phyloP scores from a whole-genome alignment of 441 rosid genomes.

The Corymbia calophylla region DNA sequence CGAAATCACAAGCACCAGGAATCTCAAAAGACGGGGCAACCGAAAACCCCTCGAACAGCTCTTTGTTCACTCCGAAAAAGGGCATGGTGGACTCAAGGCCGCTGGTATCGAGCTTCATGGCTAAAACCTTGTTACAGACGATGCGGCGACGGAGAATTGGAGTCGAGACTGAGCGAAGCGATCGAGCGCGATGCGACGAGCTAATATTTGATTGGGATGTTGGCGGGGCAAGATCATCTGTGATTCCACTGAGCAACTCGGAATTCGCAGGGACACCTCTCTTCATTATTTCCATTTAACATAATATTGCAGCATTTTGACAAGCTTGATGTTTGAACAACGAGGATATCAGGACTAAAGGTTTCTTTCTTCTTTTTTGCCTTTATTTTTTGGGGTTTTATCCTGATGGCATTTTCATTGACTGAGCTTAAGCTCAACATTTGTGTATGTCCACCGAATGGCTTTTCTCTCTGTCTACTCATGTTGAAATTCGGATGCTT shows the following conservation, averaged over 20 bases:
- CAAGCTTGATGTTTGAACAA: not conserved
- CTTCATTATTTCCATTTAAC: not conserved
- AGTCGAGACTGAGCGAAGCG: no score
- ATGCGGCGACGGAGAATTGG: no score
- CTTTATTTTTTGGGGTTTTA: no score
- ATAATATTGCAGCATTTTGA: not conserved
- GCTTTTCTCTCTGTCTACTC: not conserved
- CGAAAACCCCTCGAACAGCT: constrained; percentile 36
- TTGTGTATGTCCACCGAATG: not conserved
- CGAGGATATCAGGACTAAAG: not conserved
- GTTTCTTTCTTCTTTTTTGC: not conserved
- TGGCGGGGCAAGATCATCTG: not conserved
- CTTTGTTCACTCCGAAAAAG: constrained; percentile 20
- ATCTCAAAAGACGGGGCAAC: constrained; percentile 56
- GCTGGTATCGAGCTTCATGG: constrained; percentile 75
- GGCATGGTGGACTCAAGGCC: constrained; percentile 59
- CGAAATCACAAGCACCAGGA: constrained; percentile 67
- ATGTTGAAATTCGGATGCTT: no score
- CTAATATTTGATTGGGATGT: not conserved
- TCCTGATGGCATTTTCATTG: not conserved
- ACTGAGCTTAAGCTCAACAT: no score
- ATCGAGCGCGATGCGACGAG: no score
- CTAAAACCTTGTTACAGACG: no score
- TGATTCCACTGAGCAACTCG: not conserved
- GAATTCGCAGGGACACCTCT: not conserved